Conservation (phyloP, 2,329 filamentous ascomycete genomes). For the Cladophialophora chaetospira region DNA sequence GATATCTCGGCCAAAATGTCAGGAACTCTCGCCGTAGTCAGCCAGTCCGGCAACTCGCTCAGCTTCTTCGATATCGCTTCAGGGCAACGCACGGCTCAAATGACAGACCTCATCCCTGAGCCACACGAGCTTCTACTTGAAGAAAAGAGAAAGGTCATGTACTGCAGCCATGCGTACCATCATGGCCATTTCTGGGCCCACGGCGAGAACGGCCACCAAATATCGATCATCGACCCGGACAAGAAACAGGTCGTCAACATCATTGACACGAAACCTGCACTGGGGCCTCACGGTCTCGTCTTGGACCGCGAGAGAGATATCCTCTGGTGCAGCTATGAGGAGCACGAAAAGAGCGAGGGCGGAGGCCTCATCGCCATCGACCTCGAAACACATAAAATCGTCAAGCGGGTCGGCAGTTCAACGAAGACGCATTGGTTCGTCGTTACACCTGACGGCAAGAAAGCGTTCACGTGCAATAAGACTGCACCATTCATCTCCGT, state of each 20-base stretch:
- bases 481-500: slow-evolving; percentile 1
- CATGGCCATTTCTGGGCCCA: slow-evolving; percentile 3
- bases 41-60: slow-evolving; percentile 1
- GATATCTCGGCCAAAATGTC: too few species aligned
- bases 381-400: neutral
- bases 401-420: neutral
- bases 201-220: neutral
- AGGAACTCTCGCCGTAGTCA: neutral
- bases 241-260: neutral
- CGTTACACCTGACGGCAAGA: slow-evolving; percentile 1
- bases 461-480: slow-evolving; percentile 1
- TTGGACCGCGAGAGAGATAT: neutral
- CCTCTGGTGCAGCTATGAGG: slow-evolving; percentile 2
- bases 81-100: neutral
- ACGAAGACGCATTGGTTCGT: slow-evolving; percentile 10
- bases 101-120: slow-evolving; percentile 2
- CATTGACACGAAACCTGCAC: slow-evolving; percentile 2
- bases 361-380: slow-evolving; percentile 1
- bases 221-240: neutral
- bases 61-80: neutral
- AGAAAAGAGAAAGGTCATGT: neutral
- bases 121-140: neutral
- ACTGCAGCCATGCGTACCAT: slow-evolving; percentile 7
- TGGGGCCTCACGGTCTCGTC: neutral
- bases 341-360: neutral